Conservation (phyloP, 2,329 filamentous ascomycete genomes). For the Neonectria magnoliae region DNA sequence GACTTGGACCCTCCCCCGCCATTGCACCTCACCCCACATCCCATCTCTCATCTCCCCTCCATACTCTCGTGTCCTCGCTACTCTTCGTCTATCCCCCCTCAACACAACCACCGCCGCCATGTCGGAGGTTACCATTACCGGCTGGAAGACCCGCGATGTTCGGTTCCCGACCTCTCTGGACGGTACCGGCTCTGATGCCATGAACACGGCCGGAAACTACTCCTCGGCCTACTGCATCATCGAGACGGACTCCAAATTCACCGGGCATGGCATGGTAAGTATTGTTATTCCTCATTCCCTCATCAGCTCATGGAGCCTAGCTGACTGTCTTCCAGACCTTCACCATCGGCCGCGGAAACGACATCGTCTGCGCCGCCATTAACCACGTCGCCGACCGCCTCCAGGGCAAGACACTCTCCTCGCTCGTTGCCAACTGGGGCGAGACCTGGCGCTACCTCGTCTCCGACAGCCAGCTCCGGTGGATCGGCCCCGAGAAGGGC, state of each 20-base stretch:
- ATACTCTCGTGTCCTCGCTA: slow-evolving; percentile 6
- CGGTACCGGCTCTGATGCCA: slow-evolving; percentile 96
- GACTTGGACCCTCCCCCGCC: slow-evolving; percentile 35
- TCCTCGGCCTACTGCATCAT: slow-evolving; percentile 95
- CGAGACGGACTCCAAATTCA: slow-evolving; percentile 76
- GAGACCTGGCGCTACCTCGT: slow-evolving; percentile 93
- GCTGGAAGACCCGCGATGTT: slow-evolving; percentile 77
- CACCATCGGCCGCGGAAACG: slow-evolving; percentile 89
- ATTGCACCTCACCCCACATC: slow-evolving; percentile 35
- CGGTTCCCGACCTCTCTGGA: slow-evolving; percentile 91
- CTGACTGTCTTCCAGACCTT: slow-evolving; percentile 63
- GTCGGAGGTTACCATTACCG: slow-evolving; percentile 74
- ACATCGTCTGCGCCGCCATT: slow-evolving; percentile 90
- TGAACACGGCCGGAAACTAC: slow-evolving; percentile 95
- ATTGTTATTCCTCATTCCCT: background rate
- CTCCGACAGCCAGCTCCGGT: slow-evolving; percentile 87
- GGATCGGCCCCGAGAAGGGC: slow-evolving; percentile 94
- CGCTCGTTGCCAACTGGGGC: slow-evolving; percentile 83
- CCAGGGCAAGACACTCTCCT: slow-evolving; percentile 77
- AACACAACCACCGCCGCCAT: slow-evolving; percentile 23
- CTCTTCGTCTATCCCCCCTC: slow-evolving; percentile 1
- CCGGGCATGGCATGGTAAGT: slow-evolving; percentile 81
- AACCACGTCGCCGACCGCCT: slow-evolving; percentile 80
- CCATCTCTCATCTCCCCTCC: slow-evolving; percentile 4
- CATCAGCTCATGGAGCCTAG: rapidly evolving